Percentiles rank a stretch among this genome's conserved stretches.
phyloP scores from a whole-genome alignment of 805 yeast species.

The Wickerhamiella galacta region DNA sequence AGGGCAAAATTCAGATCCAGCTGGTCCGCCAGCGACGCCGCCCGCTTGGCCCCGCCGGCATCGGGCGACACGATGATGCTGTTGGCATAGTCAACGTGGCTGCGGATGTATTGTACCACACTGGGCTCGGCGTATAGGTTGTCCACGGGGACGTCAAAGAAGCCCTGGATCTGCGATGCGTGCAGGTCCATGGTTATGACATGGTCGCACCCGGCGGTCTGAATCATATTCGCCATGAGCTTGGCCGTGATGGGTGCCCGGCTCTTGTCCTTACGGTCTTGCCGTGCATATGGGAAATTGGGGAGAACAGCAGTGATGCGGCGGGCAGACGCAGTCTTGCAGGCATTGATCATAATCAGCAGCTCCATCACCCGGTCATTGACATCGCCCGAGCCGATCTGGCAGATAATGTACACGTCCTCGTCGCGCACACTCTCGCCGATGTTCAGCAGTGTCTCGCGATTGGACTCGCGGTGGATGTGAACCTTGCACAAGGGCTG shows the following conservation, averaged over 20 bases:
- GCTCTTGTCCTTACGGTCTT: constrained; percentile 89
- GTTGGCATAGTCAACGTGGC: constrained; percentile 36
- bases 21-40: constrained; percentile 83
- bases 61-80: constrained; percentile 88
- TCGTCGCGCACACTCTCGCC: constrained; percentile 85
- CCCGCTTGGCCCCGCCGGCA: constrained; percentile 98
- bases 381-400: constrained; percentile 71
- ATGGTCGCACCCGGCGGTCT: constrained; percentile 90
- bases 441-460: constrained; percentile 75
- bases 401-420: constrained; percentile 60
- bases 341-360: constrained; percentile 79
- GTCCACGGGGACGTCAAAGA: constrained; percentile 88
- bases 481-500: constrained; percentile 55
- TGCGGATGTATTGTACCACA: constrained; percentile 64
- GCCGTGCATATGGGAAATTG: constrained; percentile 92
- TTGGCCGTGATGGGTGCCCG: constrained; percentile 96
- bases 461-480: constrained; percentile 72
- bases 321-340: constrained; percentile 90
- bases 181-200: constrained; percentile 94
- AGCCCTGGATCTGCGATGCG: constrained; percentile 96
- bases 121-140: constrained; percentile 91
- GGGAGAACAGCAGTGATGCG: constrained; percentile 90
- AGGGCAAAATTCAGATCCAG: constrained; percentile 86
- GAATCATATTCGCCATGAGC: constrained; percentile 74
- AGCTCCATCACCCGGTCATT: constrained; percentile 81